phyloP scores from a whole-genome alignment of 371 early-diverging fungal species.

The Haplosporangium sp. region DNA sequence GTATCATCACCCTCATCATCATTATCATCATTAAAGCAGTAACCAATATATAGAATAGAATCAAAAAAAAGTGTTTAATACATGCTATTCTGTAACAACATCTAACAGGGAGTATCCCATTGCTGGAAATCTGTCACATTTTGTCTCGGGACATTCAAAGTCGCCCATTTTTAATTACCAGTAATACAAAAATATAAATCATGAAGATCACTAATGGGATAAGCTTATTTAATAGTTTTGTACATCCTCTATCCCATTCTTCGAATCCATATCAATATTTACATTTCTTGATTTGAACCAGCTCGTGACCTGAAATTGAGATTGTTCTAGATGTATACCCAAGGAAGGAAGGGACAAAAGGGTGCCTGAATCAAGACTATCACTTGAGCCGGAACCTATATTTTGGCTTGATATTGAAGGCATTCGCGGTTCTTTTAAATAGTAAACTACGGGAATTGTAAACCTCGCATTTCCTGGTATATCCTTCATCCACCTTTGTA shows the following conservation, averaged over 20 bases:
- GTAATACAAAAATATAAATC: too few species aligned
- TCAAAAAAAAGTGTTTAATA: too few species aligned
- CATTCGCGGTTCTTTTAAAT: neutral
- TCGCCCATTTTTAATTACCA: too few species aligned
- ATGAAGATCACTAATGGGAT: too few species aligned
- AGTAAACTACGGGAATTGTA: constrained; percentile 26
- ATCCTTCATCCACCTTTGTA: constrained; percentile 16
- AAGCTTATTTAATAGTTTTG: too few species aligned
- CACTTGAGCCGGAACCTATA: neutral
- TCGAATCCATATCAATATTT: neutral
- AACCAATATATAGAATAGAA: neutral
- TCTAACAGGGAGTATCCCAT: too few species aligned
- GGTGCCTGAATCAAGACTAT: neutral
- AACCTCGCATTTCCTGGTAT: constrained; percentile 27
- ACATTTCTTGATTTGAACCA: constrained; percentile 26
- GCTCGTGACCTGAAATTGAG: constrained; percentile 4
- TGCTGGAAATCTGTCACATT: too few species aligned
- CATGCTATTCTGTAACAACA: too few species aligned
- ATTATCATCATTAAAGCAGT: neutral
- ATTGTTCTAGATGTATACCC: constrained; percentile 14
- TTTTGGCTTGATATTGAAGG: neutral
- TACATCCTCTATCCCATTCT: too few species aligned
- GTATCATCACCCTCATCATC: neutral
- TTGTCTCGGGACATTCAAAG: too few species aligned
- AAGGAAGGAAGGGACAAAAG: constrained; percentile 35